Evolutionary conservation across 2,329 filamentous ascomycete species (phyloP).

Genomic region (Claviceps citrina): DNA sequence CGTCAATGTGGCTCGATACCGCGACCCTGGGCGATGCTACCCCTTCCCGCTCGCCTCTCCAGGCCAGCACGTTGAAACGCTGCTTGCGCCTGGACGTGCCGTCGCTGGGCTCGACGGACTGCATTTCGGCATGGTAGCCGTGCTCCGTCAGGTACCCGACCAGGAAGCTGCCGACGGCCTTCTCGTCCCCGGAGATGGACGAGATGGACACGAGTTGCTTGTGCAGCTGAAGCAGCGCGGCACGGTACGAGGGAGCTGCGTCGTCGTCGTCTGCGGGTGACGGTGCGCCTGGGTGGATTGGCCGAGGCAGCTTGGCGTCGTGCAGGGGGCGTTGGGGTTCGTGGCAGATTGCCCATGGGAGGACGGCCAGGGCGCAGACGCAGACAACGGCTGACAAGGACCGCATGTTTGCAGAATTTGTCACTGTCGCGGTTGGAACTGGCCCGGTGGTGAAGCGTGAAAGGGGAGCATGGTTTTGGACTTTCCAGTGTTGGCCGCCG

Average conservation of each 20-base stretch:
- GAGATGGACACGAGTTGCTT: conserved; percentile 57
- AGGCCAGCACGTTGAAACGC: conserved; percentile 64
- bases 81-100: conserved; percentile 15
- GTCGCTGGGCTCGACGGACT: conserved; percentile 22
- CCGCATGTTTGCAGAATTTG: background rate
- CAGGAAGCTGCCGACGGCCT: conserved; percentile 52
- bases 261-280: conserved; percentile 1
- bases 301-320: background rate
- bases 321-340: conserved; percentile 5
- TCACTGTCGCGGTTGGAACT: too few relatives aligned
- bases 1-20: conserved; percentile 72
- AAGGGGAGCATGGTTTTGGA: too few relatives aligned
- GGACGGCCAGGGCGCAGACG: conserved; percentile 3
- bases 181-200: conserved; percentile 57
- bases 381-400: conserved; percentile 2
- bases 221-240: conserved; percentile 54
- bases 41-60: conserved; percentile 27
- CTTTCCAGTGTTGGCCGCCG: too few relatives aligned
- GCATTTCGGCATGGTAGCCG: conserved; percentile 28
- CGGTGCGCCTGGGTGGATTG: background rate
- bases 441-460: too few relatives aligned
- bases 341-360: conserved; percentile 5
- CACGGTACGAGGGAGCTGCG: conserved; percentile 23
- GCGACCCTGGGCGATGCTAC: conserved; percentile 41
- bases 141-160: conserved; percentile 43